Evolutionary conservation across 78 protist species (phyloP), one percentile per base, ranked within the genome.

Genomic region (Dictyostelium citrinum): DNA sequence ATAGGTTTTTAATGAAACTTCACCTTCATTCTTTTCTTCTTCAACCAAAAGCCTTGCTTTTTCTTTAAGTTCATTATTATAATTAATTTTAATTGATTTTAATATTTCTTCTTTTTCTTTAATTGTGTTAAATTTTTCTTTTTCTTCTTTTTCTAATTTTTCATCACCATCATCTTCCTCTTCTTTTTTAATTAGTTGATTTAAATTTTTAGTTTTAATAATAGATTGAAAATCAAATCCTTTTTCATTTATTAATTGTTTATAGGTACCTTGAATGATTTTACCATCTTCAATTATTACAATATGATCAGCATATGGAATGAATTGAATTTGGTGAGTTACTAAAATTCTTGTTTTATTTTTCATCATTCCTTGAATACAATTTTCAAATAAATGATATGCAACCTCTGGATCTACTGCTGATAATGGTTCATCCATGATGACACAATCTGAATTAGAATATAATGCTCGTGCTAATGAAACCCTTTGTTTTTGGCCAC

Each of bases 401-500:
- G 95, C 98, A 58, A 95, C 98, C 45, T 95, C 98, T 3, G 96
- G 86, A 85, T 98, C 99, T 33, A 98, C 98, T 0, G 99, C 99
- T 2, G 84, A 39, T 67, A 99, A 96, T 7, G 99, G 99, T 76
- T 97, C 99, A 79, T 97, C 99, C 17, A 97, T 24, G 3, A 98
- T 49, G 46, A 80, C 93, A 49, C 96, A 43, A 37, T 97, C 98
- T 31, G 85, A 88, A 43, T 97, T 49, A 31, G 82, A 46, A 83
- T 97, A 95, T 61, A 96, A 78, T 10, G 96, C 97, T 2, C 97
- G 94, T 7, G 99, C 99, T 8, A 99, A 39, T 35, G 98, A 81
- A 16, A 99, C 85, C 17, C 99, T 90, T 68, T 83, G 96, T 92
- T 98, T 98, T 95, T 99, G 99, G 22, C 99, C 99, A 35, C 99